Evolutionary conservation across 108 stramenopile genomes (phyloP), one percentile per base, ranked within the genome.

Genomic region (Bacterosira constricta): DNA sequence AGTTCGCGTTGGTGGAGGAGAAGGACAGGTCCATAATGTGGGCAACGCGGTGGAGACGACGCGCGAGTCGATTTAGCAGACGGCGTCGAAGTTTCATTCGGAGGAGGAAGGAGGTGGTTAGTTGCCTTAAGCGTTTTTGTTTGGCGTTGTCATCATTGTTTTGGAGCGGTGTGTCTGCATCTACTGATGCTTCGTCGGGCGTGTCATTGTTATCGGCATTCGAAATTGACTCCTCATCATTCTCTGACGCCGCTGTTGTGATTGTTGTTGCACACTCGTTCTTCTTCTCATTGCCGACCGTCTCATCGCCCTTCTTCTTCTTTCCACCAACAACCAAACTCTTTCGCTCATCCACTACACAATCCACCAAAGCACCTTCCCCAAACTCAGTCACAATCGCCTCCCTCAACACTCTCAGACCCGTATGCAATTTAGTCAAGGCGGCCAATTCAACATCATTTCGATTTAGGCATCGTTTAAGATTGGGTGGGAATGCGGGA

Each of bases 21-120:
- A n/a, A n/a, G n/a, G n/a, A n/a, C n/a, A n/a, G n/a, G 57, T 93
- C 92, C 87, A 93, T 85, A 46, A 73, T 45, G 62, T 85, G 82
- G 9, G 87, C 87, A 0, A 91, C 71, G 9, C 92, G 89, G 58
- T 80, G 77, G 0, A 93, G 27, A 31, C 92, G 83, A 15, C 92
- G 83, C 8, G 79, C 75, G 50, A 93, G 62, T 0, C 92, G 92
- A 51, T 88, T 90, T 55, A 84, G 64, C 1, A 93, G 54, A 10
- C 86, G 80, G 13, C 88, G 80, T 8, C 92, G 83, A n/a, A 93
- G 61, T 53, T 89, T 87, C 77, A 88, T 77, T 6, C 87, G 83
- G 9, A 81, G 71, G 47, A 80, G 55, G 68, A 90, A 93, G 30
- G 87, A 80, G 4, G 85, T 63, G 49, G 86, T 75, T 2, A 88